Evolutionary conservation across 306 rosid species (phyloP).

Genomic region (Acacia acuminata): DNA sequence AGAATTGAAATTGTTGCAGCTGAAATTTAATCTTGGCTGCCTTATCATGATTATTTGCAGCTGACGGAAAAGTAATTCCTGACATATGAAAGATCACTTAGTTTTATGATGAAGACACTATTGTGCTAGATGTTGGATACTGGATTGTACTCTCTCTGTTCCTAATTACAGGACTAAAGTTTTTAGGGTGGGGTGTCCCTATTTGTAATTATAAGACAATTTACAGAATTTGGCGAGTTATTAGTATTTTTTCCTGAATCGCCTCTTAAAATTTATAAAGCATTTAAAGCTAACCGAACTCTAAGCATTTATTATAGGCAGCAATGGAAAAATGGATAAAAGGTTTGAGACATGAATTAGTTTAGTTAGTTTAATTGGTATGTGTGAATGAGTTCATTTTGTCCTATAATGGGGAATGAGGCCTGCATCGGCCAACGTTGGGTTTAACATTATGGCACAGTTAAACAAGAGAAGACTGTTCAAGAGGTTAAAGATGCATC

Average conservation of each 20-base stretch:
- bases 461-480: constrained; percentile 1
- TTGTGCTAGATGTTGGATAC: not conserved
- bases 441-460: constrained; percentile 2
- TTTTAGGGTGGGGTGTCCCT: not conserved
- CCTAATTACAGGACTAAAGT: not conserved
- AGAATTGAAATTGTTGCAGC: not conserved
- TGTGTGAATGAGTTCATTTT: not conserved
- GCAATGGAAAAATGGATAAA: not conserved
- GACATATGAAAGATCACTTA: not conserved
- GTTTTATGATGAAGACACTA: not conserved
- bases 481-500: constrained; percentile 18
- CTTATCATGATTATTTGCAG: not conserved
- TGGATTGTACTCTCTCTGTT: not conserved
- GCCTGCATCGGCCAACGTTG: constrained; percentile 14
- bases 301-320: not conserved
- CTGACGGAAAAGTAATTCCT: not conserved
- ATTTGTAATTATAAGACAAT: not conserved
- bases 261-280: not conserved
- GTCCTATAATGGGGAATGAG: not conserved
- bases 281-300: not conserved
- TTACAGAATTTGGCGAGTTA: not conserved
- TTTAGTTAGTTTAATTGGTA: not conserved
- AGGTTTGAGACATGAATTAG: not conserved
- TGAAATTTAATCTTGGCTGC: not conserved
- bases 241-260: not conserved